phyloP scores from a whole-genome alignment of 1,284 basidiomycete species.

The Dichomitus squalens region DNA sequence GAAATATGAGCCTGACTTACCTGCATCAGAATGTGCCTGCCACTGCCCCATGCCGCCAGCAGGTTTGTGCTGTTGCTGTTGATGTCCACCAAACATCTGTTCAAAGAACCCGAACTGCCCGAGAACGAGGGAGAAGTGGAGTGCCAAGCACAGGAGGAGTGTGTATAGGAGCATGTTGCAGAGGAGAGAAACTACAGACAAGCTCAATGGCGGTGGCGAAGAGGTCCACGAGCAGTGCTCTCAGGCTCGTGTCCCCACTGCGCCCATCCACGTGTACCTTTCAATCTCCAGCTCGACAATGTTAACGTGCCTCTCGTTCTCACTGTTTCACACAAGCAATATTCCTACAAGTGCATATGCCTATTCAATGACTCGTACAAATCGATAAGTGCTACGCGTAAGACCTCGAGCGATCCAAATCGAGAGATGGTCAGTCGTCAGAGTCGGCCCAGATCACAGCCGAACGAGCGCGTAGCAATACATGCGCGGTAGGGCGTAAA shows the following conservation, averaged over 20 bases:
- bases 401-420: background rate
- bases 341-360: slow-evolving; percentile 10
- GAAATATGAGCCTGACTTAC: slow-evolving; percentile 27
- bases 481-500: background rate
- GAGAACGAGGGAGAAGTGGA: slow-evolving; percentile 7
- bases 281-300: no score
- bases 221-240: background rate
- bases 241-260: slow-evolving; percentile 13
- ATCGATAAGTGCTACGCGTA: slow-evolving; percentile 8
- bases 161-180: slow-evolving; percentile 12
- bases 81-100: slow-evolving; percentile 59
- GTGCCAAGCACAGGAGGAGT: slow-evolving; percentile 10
- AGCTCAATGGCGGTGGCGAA: background rate
- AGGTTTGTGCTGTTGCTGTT: slow-evolving; percentile 38
- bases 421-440: background rate
- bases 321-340: background rate
- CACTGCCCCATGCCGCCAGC: slow-evolving; percentile 45
- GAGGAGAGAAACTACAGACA: no score
- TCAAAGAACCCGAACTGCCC: slow-evolving; percentile 70
- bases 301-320: slow-evolving; percentile 17
- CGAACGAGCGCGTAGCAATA: background rate
- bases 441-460: background rate
- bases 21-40: slow-evolving; percentile 53
- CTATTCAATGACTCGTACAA: slow-evolving; percentile 14
- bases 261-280: no score